A percentile compares a stretch with the other conserved stretches of the same genome.
These are phyloP conservation scores for Aspergillus floridensis DNA, from an alignment of 2,329 filamentous ascomycete species.

Conservation along the genomic window DNA sequence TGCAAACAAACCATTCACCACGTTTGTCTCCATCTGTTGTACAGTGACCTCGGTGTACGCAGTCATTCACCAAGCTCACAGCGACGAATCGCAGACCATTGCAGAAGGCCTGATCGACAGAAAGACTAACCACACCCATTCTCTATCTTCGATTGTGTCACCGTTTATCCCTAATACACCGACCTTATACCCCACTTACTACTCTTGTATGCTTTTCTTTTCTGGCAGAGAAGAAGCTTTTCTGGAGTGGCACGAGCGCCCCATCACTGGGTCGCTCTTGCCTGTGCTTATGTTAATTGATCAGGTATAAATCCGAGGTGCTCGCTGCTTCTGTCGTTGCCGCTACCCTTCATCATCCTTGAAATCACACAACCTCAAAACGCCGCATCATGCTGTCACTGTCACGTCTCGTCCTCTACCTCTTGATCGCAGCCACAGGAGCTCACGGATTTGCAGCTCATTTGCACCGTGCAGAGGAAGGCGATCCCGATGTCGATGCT, in stretches of 20 bases:
- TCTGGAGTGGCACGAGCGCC: neutral
- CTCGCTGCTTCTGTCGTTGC: neutral
- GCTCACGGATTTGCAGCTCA: neutral
- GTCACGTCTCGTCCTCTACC: neutral
- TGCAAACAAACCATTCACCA: neutral
- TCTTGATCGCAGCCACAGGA: neutral
- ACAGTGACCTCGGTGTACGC: neutral
- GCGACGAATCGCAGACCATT: neutral
- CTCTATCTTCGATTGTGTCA: neutral
- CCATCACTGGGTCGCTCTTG: neutral
- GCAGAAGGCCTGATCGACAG: neutral
- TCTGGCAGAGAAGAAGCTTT: neutral
- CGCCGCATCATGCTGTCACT: neutral
- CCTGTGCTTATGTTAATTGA: neutral
- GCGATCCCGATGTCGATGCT: constrained; percentile 11
- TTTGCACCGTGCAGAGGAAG: neutral
- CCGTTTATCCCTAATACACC: neutral
- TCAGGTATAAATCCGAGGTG: neutral
- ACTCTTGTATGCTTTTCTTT: neutral
- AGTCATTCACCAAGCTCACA: neutral
- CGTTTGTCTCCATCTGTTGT: neutral
- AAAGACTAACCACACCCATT: neutral
- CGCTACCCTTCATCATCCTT: neutral
- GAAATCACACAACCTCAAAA: neutral
- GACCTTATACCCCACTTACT: neutral